These are phyloP conservation scores for Casuarina glauca DNA, from an alignment of 306 rosid species.

Conservation along the genomic window DNA sequence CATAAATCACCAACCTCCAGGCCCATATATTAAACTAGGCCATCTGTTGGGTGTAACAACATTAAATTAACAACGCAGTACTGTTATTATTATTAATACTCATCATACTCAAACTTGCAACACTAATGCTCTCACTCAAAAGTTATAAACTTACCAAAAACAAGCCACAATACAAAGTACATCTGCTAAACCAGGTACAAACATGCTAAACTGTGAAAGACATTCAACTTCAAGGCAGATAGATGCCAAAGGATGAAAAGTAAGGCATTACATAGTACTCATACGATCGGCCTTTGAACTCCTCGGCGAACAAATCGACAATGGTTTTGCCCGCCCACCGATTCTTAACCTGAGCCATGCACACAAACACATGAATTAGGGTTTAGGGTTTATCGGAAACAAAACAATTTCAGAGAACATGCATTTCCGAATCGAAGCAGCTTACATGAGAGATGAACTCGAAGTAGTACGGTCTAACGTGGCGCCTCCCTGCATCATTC, in stretches of 20 bases:
- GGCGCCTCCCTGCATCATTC: slow-evolving; percentile 69
- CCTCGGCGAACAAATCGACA: slow-evolving; percentile 85
- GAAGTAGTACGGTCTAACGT: slow-evolving; percentile 87
- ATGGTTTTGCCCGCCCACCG: slow-evolving; percentile 93
- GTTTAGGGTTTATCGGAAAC: slow-evolving; percentile 29
- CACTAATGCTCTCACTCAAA: too few species aligned
- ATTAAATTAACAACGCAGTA: too few species aligned
- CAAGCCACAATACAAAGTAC: too few species aligned
- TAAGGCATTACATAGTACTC: slow-evolving; percentile 65
- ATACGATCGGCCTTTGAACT: slow-evolving; percentile 84
- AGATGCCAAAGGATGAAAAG: not conserved
- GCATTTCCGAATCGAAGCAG: not conserved
- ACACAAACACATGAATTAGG: slow-evolving; percentile 23
- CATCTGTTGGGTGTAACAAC: too few species aligned
- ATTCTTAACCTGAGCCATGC: slow-evolving; percentile 63
- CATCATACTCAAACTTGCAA: too few species aligned
- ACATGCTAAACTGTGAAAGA: too few species aligned
- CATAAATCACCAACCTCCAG: too few species aligned
- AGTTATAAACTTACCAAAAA: too few species aligned
- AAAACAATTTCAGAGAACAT: not conserved
- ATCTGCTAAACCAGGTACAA: too few species aligned
- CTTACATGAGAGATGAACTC: slow-evolving; percentile 85
- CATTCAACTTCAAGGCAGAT: not conserved
- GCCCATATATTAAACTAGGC: too few species aligned
- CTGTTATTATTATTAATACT: too few species aligned